A percentile compares a stretch with the other conserved stretches of the same genome.
phyloP scores from a whole-genome alignment of 371 early-diverging fungal genomes.

The Mucor mucedo region DNA sequence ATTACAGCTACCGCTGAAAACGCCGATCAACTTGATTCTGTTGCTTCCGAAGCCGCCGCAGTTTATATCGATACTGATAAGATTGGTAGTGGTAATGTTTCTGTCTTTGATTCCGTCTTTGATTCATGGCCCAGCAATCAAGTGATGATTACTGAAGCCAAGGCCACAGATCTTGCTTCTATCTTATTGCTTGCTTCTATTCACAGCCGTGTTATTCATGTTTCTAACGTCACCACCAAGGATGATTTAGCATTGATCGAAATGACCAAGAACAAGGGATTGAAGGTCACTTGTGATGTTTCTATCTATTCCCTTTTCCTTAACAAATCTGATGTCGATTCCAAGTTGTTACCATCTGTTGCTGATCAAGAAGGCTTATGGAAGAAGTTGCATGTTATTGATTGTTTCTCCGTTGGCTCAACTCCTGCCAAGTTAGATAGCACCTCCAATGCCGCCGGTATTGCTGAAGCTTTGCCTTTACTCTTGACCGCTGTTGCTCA shows the following conservation, averaged over 20 bases:
- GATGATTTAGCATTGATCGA: slow-evolving; percentile 85
- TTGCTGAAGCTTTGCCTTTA: slow-evolving; percentile 81
- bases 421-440: slow-evolving; percentile 66
- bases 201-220: slow-evolving; percentile 83
- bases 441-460: slow-evolving; percentile 59
- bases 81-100: slow-evolving; percentile 55
- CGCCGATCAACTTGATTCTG: slow-evolving; percentile 37
- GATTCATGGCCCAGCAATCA: slow-evolving; percentile 75
- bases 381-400: slow-evolving; percentile 80
- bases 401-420: slow-evolving; percentile 88
- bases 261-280: slow-evolving; percentile 88
- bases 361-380: slow-evolving; percentile 74
- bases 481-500: slow-evolving; percentile 84
- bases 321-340: slow-evolving; percentile 62
- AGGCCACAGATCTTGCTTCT: slow-evolving; percentile 85
- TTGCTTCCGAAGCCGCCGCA: slow-evolving; percentile 54
- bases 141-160: slow-evolving; percentile 84
- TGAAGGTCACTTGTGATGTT: slow-evolving; percentile 93
- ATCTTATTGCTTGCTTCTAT: slow-evolving; percentile 85
- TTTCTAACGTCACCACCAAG: slow-evolving; percentile 77
- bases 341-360: slow-evolving; percentile 62
- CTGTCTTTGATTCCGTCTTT: slow-evolving; percentile 69
- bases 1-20: slow-evolving; percentile 73
- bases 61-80: slow-evolving; percentile 63
- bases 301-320: slow-evolving; percentile 82